Percentiles rank a stretch among this genome's conserved stretches.
Evolutionary conservation across 805 yeast genomes (phyloP).

Genomic region (Candida palmyrensis): DNA sequence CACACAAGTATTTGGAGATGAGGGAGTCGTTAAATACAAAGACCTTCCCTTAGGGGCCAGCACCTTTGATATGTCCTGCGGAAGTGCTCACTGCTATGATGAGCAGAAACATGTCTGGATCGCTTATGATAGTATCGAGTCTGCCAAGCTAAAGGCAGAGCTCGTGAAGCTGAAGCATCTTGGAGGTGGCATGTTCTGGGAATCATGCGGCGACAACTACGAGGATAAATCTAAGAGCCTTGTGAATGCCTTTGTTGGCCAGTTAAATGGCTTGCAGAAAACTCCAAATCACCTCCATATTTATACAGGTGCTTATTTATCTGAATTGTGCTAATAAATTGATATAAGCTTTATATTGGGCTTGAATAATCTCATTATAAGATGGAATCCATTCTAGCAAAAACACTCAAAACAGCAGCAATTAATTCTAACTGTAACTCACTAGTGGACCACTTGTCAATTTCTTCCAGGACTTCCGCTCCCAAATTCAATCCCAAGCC

Average conservation of each 20-base stretch:
- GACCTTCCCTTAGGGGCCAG: constrained; percentile 43
- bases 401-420: constrained; percentile 88
- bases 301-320: constrained; percentile 13
- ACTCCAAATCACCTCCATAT: constrained; percentile 10
- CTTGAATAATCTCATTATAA: constrained; percentile 45
- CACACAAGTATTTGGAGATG: constrained; percentile 42
- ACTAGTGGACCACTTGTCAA: constrained; percentile 41
- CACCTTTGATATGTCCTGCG: constrained; percentile 43
- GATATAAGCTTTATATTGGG: neutral
- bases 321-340: constrained; percentile 1
- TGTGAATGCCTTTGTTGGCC: constrained; percentile 41
- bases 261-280: constrained; percentile 23
- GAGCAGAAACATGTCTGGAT: constrained; percentile 34
- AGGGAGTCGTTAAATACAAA: constrained; percentile 51
- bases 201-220: constrained; percentile 68
- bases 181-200: constrained; percentile 97
- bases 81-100: constrained; percentile 50
- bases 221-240: constrained; percentile 31
- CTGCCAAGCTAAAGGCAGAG: constrained; percentile 52
- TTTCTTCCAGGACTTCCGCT: constrained; percentile 48
- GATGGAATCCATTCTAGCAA: constrained; percentile 87
- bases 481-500: constrained; percentile 72
- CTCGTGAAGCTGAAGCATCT: constrained; percentile 45
- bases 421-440: constrained; percentile 80
- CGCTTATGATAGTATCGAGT: constrained; percentile 60